Evolutionary conservation across 2,329 filamentous ascomycete genomes (phyloP), one percentile per base, ranked within the genome.

Genomic region (Aspergillus pseudoglaucus): DNA sequence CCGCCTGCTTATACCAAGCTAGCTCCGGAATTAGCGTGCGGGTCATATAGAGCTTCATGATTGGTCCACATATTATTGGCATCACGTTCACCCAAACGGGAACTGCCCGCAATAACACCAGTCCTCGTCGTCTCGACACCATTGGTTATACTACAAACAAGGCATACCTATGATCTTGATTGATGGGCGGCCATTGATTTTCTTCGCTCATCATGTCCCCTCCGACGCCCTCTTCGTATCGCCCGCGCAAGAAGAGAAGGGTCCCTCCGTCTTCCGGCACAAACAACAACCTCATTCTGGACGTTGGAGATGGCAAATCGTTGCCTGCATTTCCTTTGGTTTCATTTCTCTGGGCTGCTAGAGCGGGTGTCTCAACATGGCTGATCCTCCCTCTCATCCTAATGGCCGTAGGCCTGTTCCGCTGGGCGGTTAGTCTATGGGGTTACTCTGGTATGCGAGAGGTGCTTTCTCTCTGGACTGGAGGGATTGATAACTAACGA

Each of bases 351-450:
- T 95, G 91, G 88, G 90, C 90, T 44, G 87, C 90, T 18, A 85
- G 90, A 54, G 85, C 85, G 45, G 72, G 71, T 15, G 86, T 87
- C 0, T 95, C 90, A 46, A 87, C 91, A 87, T 97, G 93, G 91
- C 83, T 95, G 60, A 80, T 91, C 4, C 73, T 98, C 27, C 90
- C 93, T 2, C 73, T 94, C 58, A 84, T 95, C 4, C 75, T 98
- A 46, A 95, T 97, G 86, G 81, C 79, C 1, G 88, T 82, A n/a
- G 90, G 90, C 17, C 78, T 98, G 42, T 96, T 97, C 65, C 79
- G 93, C 59, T 97, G 93, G 93, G 85, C 88, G 27, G 87, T 89
- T 42, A 87, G 90, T 23, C 76, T 97, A 39, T 97, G 93, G 88
- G 89, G 88, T 49, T 96, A 97, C 68, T 98, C 93, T 59, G 93